Evolutionary conservation across 768 basidiomycete species (phyloP), one percentile per base, ranked within the genome.

Genomic region (Chalciporus chontae): DNA sequence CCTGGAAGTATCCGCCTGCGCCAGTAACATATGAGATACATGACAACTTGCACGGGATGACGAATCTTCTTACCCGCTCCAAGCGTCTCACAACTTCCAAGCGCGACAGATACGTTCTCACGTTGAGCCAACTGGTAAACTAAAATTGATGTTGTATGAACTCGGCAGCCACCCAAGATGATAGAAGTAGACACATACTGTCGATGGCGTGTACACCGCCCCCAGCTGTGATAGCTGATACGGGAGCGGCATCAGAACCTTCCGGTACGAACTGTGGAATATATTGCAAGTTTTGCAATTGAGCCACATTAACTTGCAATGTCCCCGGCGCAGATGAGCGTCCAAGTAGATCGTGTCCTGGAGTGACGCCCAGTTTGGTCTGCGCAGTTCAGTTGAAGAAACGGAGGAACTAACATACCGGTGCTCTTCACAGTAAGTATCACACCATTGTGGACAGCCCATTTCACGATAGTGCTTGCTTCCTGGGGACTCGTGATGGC

Each of bases 1-100:
- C 79, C 42, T 70, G 67, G 3, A 75, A 51, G 71, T 73, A 80
- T 3, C 79, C 77, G 19, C 73, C 78, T 4, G 52, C 48, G 54
- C 3, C 21, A 5, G 52, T 45, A 49, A 4, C 21, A 5, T 3
- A 17, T 29, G 21, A 4, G 5, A 0, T 45, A 15, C 45, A 21
- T 39, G 6, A 24, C 2, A 19, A 23, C 10, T 26, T 19, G 13
- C 18, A 31, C 13, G 41, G 26, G 26, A 26, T 6, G 26, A 26
- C 5, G 26, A 8, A 26, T 26, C 26, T 26, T 26, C 26, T 26
- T 8, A 61, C 59, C 49, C 41, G 45, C 55, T 32, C 59, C 58
- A 14, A 61, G 55, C 0, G 59, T 60, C 10, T 53, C 34, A 39
- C 59, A 60, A 14, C 43, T 38, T 14, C 59, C 59, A 15, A 61